Conservation (phyloP, 2,329 filamentous ascomycete species). For the Venturiaceae sp. region DNA sequence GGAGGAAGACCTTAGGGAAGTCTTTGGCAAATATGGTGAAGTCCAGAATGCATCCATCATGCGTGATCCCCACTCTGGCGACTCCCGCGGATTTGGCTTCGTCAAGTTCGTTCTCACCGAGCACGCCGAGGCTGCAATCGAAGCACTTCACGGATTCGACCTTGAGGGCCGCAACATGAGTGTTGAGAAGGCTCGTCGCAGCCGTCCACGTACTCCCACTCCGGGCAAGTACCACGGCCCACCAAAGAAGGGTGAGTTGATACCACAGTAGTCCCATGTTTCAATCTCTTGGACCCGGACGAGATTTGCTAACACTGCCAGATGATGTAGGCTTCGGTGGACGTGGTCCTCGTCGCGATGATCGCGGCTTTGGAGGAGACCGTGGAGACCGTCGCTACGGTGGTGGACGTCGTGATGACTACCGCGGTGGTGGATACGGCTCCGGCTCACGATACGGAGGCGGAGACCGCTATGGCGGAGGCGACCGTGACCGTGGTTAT, state of each 20-base stretch:
- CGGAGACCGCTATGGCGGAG: conserved; percentile 16
- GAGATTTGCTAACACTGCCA: conserved; percentile 2
- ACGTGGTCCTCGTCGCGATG: conserved; percentile 9
- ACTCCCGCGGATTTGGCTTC: conserved; percentile 97
- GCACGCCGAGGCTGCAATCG: conserved; percentile 92
- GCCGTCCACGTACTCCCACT: conserved; percentile 88
- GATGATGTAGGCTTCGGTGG: conserved; percentile 1
- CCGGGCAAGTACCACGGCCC: conserved; percentile 99
- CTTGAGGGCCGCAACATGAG: conserved; percentile 93
- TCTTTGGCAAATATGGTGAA: conserved; percentile 98
- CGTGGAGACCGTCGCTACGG: conserved; percentile 20
- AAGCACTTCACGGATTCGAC: conserved; percentile 87
- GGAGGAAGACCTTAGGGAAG: conserved; percentile 82
- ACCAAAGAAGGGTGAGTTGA: conserved; percentile 78
- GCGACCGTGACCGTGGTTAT: conserved; percentile 35
- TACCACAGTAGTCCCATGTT: not conserved
- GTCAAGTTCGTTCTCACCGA: conserved; percentile 97
- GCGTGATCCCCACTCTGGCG: conserved; percentile 96
- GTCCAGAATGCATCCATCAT: conserved; percentile 99
- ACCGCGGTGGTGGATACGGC: conserved; percentile 22
- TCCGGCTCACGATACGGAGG: conserved; percentile 12
- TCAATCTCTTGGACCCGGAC: not conserved
- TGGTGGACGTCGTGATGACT: conserved; percentile 23
- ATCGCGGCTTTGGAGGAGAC: conserved; percentile 6
- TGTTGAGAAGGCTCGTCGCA: conserved; percentile 97